phyloP scores from a whole-genome alignment of 2,329 filamentous ascomycete genomes.

The Delphinella strobiligena region DNA sequence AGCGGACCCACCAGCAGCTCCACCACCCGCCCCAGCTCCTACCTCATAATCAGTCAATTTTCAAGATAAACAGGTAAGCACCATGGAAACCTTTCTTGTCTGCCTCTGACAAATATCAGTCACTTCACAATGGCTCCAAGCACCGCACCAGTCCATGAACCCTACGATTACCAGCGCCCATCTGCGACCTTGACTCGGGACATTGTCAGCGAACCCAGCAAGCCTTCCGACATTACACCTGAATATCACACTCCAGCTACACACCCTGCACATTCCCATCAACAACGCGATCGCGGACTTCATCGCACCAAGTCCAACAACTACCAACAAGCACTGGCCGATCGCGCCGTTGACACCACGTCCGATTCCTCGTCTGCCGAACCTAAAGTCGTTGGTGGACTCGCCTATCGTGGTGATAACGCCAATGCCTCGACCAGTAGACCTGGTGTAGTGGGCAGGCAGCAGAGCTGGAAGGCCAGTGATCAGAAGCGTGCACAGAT shows the following conservation, averaged over 20 bases:
- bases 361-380: background rate
- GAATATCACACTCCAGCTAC: slow-evolving; percentile 5
- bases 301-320: slow-evolving; percentile 15
- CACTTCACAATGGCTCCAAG: slow-evolving; percentile 3
- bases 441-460: slow-evolving; percentile 13
- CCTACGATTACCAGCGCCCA: slow-evolving; percentile 13
- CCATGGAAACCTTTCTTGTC: no score
- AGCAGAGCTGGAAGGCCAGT: slow-evolving; percentile 18
- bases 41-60: no score
- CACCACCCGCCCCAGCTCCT: no score
- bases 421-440: slow-evolving; percentile 8
- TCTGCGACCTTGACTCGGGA: slow-evolving; percentile 12
- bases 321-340: slow-evolving; percentile 17
- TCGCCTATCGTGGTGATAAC: slow-evolving; percentile 7
- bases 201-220: slow-evolving; percentile 10
- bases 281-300: slow-evolving; percentile 6
- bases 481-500: slow-evolving; percentile 20
- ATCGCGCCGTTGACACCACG: slow-evolving; percentile 5
- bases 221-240: slow-evolving; percentile 6
- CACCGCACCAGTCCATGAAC: slow-evolving; percentile 7
- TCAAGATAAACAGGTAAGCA: no score
- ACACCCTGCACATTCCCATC: slow-evolving; percentile 3
- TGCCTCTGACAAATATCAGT: no score
- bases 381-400: background rate
- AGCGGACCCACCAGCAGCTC: background rate